A percentile compares a stretch with the other conserved stretches of the same genome.
These are phyloP conservation scores for Hygrocybe coccinea DNA, from an alignment of 768 basidiomycete genomes.

Conservation along the genomic window DNA sequence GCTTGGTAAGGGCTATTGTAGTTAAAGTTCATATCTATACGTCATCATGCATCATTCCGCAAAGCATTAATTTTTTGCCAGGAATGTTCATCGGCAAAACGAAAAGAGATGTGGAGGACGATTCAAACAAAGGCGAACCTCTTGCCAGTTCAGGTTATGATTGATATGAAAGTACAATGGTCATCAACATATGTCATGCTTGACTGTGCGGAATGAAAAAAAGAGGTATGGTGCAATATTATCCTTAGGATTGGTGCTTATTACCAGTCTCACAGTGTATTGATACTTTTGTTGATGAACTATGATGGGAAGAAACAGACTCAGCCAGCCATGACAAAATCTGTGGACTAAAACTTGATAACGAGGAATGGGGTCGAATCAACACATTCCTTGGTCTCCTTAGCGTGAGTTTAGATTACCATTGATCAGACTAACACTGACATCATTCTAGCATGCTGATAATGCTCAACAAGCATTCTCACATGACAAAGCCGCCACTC, in stretches of 20 bases:
- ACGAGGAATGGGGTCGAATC: background rate
- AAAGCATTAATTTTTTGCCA: conserved; percentile 8
- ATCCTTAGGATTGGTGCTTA: no score
- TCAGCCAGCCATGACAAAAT: background rate
- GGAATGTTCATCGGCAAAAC: conserved; percentile 24
- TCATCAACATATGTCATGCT: conserved; percentile 32
- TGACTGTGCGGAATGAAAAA: conserved; percentile 4
- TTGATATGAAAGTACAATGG: conserved; percentile 31
- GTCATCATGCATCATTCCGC: no score
- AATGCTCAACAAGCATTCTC: conserved; percentile 32
- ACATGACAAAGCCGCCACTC: conserved; percentile 22
- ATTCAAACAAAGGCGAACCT: conserved; percentile 12
- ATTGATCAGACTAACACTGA: background rate
- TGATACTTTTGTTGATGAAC: background rate
- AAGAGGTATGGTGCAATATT: background rate
- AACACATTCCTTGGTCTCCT: background rate
- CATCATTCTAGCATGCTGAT: conserved; percentile 26
- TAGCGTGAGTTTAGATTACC: background rate
- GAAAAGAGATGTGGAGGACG: conserved; percentile 18
- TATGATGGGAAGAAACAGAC: background rate
- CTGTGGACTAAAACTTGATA: background rate
- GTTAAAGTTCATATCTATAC: no score
- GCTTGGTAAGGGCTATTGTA: background rate
- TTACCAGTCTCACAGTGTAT: background rate
- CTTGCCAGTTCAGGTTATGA: conserved; percentile 15